A percentile compares a stretch with the other conserved stretches of the same genome.
These are phyloP conservation scores for Metschnikowia kunwiensis DNA, from an alignment of 805 yeast species.

Conservation along the genomic window DNA sequence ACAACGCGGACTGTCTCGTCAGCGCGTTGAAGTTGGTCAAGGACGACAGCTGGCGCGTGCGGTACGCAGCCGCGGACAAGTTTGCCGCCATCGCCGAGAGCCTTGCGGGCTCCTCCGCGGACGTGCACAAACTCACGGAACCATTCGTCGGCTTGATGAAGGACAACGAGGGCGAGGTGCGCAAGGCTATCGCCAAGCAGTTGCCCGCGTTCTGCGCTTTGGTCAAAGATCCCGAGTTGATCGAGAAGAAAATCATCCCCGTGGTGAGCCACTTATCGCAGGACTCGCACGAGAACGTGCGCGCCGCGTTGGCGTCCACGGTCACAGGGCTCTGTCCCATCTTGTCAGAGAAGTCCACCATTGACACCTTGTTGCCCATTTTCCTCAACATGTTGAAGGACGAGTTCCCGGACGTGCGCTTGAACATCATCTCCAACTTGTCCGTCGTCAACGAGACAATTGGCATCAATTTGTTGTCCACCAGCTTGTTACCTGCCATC, in stretches of 20 bases:
- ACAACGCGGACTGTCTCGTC: slow-evolving; percentile 59
- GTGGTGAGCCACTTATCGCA: slow-evolving; percentile 77
- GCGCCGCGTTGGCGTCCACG: slow-evolving; percentile 88
- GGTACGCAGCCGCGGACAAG: slow-evolving; percentile 97
- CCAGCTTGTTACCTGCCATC: slow-evolving; percentile 89
- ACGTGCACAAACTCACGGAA: slow-evolving; percentile 57
- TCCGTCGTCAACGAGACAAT: slow-evolving; percentile 91
- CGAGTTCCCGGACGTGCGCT: slow-evolving; percentile 93
- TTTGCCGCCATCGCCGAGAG: slow-evolving; percentile 70
- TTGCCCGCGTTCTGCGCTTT: slow-evolving; percentile 70
- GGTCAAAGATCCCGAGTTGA: slow-evolving; percentile 42
- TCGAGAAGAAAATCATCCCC: slow-evolving; percentile 74
- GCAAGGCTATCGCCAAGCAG: slow-evolving; percentile 91
- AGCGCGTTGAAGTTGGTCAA: slow-evolving; percentile 68
- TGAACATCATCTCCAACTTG: slow-evolving; percentile 88
- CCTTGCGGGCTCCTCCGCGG: slow-evolving; percentile 55
- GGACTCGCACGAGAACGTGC: slow-evolving; percentile 89
- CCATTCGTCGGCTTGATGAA: slow-evolving; percentile 76
- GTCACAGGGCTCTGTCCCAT: slow-evolving; percentile 84
- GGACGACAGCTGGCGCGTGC: slow-evolving; percentile 97
- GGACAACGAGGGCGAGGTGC: slow-evolving; percentile 92
- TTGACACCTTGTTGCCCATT: slow-evolving; percentile 78
- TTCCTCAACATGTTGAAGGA: slow-evolving; percentile 92
- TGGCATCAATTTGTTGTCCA: slow-evolving; percentile 84
- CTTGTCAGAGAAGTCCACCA: slow-evolving; percentile 79